These are phyloP conservation scores for Cystobasidium pallidum DNA, from an alignment of 1,284 basidiomycete species.

Conservation along the genomic window DNA sequence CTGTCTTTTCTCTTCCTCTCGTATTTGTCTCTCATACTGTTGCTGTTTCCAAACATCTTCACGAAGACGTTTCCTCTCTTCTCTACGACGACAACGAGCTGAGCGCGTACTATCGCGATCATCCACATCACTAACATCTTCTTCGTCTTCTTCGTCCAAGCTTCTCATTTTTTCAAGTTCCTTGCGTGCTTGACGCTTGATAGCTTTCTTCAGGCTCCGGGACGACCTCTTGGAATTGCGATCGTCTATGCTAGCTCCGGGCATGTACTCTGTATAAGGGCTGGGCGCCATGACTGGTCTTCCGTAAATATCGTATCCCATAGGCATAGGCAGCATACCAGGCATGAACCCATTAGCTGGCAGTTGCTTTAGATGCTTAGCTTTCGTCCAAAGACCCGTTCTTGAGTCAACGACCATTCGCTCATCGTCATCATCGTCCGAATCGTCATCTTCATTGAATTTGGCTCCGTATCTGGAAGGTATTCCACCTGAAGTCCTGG, in stretches of 20 bases:
- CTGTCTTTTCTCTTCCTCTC: constrained; percentile 27
- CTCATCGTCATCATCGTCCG: neutral
- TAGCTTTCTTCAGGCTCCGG: constrained; percentile 20
- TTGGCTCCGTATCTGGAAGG: constrained; percentile 13
- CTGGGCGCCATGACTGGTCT: constrained; percentile 31
- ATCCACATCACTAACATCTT: constrained; percentile 18
- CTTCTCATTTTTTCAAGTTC: constrained; percentile 20
- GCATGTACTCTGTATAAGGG: neutral
- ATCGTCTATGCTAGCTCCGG: neutral
- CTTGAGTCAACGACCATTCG: constrained; percentile 36
- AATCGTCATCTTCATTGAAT: constrained; percentile 11
- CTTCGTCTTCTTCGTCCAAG: constrained; percentile 23
- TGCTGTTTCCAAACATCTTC: constrained; percentile 5
- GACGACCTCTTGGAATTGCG: neutral
- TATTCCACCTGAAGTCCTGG: constrained; percentile 20
- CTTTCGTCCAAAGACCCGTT: constrained; percentile 33
- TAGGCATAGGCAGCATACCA: constrained; percentile 23
- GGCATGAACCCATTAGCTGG: neutral
- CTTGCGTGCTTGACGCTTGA: constrained; percentile 22
- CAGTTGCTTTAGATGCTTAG: neutral
- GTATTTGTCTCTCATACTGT: constrained; percentile 23
- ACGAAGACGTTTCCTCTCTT: neutral
- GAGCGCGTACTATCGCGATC: neutral
- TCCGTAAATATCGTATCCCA: constrained; percentile 38
- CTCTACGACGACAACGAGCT: neutral